These are phyloP conservation scores for Omphalotus guepiniiformis DNA, from an alignment of 768 basidiomycete species.

Conservation along the genomic window DNA sequence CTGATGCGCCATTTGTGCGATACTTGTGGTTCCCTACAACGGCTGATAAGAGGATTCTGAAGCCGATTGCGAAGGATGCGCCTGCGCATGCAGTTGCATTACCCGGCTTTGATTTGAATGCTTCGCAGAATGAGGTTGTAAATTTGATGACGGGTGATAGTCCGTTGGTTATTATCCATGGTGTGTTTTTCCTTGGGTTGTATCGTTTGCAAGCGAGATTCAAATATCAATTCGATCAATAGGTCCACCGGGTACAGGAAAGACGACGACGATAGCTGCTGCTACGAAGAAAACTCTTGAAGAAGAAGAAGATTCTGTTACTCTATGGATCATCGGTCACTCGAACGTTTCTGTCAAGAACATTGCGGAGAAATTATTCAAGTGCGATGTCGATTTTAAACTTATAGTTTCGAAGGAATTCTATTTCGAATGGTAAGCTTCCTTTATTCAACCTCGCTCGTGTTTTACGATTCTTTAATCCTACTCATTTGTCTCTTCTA, in stretches of 20 bases:
- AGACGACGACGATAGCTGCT: conserved; percentile 47
- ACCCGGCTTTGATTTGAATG: conserved; percentile 33
- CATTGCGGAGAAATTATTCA: conserved; percentile 39
- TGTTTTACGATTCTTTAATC: conserved; percentile 31
- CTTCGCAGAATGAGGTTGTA: conserved; percentile 34
- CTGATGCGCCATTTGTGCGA: conserved; percentile 29
- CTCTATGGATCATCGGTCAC: conserved; percentile 46
- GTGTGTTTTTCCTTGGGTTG: conserved; percentile 17
- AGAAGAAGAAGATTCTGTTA: conserved; percentile 10
- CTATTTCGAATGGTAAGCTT: conserved; percentile 40
- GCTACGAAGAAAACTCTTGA: conserved; percentile 33
- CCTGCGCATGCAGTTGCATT: too few species aligned
- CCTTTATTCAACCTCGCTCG: too few species aligned
- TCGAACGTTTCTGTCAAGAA: conserved; percentile 51
- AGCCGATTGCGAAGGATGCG: too few species aligned
- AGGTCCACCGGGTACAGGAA: conserved; percentile 53
- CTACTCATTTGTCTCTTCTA: conserved; percentile 26
- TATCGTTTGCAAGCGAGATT: not conserved
- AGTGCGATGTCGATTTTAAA: conserved; percentile 33
- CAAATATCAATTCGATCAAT: not conserved
- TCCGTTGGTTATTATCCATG: conserved; percentile 35
- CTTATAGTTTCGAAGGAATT: conserved; percentile 46
- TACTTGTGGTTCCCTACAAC: conserved; percentile 35
- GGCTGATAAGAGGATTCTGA: conserved; percentile 4
- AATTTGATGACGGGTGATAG: conserved; percentile 28